These are phyloP conservation scores for Chlamydomonas applanata DNA, from an alignment of 139 green algal genomes.

Conservation along the genomic window DNA sequence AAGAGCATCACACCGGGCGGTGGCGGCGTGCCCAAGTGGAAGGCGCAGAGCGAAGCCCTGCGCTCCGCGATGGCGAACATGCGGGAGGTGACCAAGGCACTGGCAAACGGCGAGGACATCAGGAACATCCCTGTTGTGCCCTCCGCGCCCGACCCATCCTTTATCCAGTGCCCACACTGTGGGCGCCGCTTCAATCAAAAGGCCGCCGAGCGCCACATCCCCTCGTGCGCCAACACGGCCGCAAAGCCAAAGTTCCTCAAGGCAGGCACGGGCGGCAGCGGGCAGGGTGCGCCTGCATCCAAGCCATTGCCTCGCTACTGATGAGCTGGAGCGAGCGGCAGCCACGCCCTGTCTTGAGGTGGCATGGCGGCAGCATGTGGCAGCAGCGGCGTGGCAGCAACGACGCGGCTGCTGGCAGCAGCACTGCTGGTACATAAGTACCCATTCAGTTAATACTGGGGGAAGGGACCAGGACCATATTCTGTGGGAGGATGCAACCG, in stretches of 20 bases:
- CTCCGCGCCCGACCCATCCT: constrained; percentile 35
- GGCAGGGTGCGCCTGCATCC: constrained; percentile 23
- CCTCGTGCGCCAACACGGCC: constrained; percentile 35
- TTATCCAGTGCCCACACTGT: constrained; percentile 49
- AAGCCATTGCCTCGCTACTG: constrained; percentile 34
- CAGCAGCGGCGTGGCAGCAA: background rate
- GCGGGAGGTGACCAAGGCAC: constrained; percentile 26
- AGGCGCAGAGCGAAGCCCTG: constrained; percentile 44
- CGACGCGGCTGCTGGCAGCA: too few species aligned
- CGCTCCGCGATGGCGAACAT: constrained; percentile 38
- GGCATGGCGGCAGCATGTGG: background rate
- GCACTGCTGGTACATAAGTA: too few species aligned
- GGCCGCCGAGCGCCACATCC: constrained; percentile 54
- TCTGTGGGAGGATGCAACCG: too few species aligned
- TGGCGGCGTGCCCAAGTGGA: constrained; percentile 31
- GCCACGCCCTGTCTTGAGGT: too few species aligned
- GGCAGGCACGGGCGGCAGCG: constrained; percentile 27
- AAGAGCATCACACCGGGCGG: background rate
- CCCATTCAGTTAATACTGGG: too few species aligned
- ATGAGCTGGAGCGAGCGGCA: background rate
- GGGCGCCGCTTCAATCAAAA: constrained; percentile 43
- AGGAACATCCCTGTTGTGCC: constrained; percentile 38
- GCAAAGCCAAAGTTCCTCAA: constrained; percentile 34
- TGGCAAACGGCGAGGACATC: constrained; percentile 33
- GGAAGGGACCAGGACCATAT: too few species aligned